Percentiles rank a stretch among this genome's conserved stretches.
phyloP scores from a whole-genome alignment of 1,284 basidiomycete genomes.

The Pseudozyma tsukubaensis region DNA sequence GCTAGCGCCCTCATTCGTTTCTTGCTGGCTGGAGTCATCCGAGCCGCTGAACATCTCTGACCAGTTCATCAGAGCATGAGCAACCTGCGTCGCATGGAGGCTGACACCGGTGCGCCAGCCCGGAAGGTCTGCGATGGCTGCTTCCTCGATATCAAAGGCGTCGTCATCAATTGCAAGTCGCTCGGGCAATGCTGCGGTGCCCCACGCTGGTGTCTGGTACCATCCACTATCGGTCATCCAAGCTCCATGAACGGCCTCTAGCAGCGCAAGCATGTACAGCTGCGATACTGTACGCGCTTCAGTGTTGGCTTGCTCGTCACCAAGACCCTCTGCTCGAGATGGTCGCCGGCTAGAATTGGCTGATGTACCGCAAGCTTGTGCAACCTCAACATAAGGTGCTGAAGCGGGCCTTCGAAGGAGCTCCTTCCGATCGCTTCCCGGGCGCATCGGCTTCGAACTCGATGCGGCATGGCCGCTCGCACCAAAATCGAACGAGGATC shows the following conservation, averaged over 20 bases:
- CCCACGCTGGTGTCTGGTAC: constrained; percentile 36
- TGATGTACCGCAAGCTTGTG: constrained; percentile 5
- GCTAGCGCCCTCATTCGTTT: not conserved
- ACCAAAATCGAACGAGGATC: constrained; percentile 33
- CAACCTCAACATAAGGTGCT: constrained; percentile 11
- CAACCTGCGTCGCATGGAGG: constrained; percentile 27
- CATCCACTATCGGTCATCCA: constrained; percentile 44
- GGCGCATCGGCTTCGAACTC: constrained; percentile 1
- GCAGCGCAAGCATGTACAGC: constrained; percentile 31
- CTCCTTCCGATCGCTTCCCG: not conserved
- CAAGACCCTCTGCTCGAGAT: constrained; percentile 5
- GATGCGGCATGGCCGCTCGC: not conserved
- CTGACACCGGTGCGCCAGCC: constrained; percentile 38
- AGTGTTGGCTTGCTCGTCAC: not conserved
- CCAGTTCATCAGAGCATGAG: constrained; percentile 49
- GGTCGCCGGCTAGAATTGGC: constrained; percentile 17
- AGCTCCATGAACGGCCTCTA: constrained; percentile 39
- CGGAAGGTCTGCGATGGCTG: constrained; percentile 23
- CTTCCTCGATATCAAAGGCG: constrained; percentile 18
- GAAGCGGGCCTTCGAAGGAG: not conserved
- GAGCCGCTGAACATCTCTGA: constrained; percentile 43
- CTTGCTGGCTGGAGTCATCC: constrained; percentile 10
- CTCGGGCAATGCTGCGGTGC: constrained; percentile 18
- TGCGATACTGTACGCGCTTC: constrained; percentile 34
- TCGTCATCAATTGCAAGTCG: constrained; percentile 25